Evolutionary conservation across 2,329 filamentous ascomycete genomes (phyloP).

Genomic region (Phyllosticta paracitricarpa): DNA sequence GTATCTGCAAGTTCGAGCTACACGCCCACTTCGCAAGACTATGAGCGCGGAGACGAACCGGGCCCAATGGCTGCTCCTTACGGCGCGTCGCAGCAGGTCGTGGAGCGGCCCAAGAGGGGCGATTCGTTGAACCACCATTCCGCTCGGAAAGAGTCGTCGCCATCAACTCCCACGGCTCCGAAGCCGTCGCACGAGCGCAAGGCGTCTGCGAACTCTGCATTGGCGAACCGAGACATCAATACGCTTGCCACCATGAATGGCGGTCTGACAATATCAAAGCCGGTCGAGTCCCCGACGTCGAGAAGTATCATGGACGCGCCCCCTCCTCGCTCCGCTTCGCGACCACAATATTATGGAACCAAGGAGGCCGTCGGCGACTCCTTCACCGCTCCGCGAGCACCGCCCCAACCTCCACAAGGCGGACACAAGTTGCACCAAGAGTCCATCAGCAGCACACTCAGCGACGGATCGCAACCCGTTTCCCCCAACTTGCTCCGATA

Average conservation of each 20-base stretch:
- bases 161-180: conserved; percentile 31
- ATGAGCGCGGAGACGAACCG: conserved; percentile 23
- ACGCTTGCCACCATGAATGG: conserved; percentile 27
- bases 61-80: conserved; percentile 16
- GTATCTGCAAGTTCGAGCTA: conserved; percentile 8
- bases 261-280: conserved; percentile 32
- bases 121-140: conserved; percentile 41
- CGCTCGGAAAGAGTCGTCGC: conserved; percentile 18
- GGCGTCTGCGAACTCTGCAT: conserved; percentile 25
- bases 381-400: conserved; percentile 37
- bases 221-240: conserved; percentile 10
- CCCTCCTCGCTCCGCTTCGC: conserved; percentile 37
- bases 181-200: conserved; percentile 27
- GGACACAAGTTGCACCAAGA: conserved; percentile 30
- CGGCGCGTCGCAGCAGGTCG: conserved; percentile 22
- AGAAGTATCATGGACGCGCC: conserved; percentile 33
- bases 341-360: conserved; percentile 30
- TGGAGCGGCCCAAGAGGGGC: conserved; percentile 44
- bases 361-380: conserved; percentile 22
- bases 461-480: conserved; percentile 23
- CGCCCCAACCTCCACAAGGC: conserved; percentile 29
- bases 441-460: conserved; percentile 36
- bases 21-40: conserved; percentile 19
- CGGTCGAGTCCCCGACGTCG: conserved; percentile 32
- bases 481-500: conserved; percentile 34